These are phyloP conservation scores for Cladorrhinum samala DNA, from an alignment of 495 filamentous ascomycete species.

Conservation along the genomic window DNA sequence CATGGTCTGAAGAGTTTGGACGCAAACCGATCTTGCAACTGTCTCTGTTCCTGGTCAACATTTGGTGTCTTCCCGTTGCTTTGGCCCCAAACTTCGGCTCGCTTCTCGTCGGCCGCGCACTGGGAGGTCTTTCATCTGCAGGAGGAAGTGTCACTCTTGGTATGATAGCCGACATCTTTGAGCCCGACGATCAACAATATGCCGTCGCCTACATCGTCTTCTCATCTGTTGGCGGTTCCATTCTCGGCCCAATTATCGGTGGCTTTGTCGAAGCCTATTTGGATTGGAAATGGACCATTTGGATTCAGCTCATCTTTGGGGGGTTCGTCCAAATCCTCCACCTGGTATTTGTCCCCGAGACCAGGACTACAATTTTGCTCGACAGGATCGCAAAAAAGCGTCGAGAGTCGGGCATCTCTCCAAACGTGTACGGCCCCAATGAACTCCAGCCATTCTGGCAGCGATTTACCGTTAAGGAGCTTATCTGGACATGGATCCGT, in stretches of 20 bases:
- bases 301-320: slow-evolving; percentile 75
- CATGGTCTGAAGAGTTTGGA: slow-evolving; percentile 76
- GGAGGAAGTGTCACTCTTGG: slow-evolving; percentile 77
- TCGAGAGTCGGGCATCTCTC: slow-evolving; percentile 47
- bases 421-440: slow-evolving; percentile 57
- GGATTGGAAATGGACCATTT: slow-evolving; percentile 72
- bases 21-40: slow-evolving; percentile 67
- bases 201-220: slow-evolving; percentile 71
- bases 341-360: slow-evolving; percentile 63
- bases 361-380: slow-evolving; percentile 59
- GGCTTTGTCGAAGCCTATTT: slow-evolving; percentile 64
- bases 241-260: slow-evolving; percentile 73
- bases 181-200: slow-evolving; percentile 65
- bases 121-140: slow-evolving; percentile 67
- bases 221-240: slow-evolving; percentile 68
- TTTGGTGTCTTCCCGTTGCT: slow-evolving; percentile 68
- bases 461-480: slow-evolving; percentile 48
- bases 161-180: slow-evolving; percentile 78
- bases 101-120: slow-evolving; percentile 56
- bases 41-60: slow-evolving; percentile 63
- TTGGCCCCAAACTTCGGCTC: slow-evolving; percentile 64
- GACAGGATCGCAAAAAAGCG: slow-evolving; percentile 61
- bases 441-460: slow-evolving; percentile 48
- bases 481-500: slow-evolving; percentile 58
- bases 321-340: slow-evolving; percentile 59